Percentiles rank a stretch among this genome's conserved stretches.
Conservation (phyloP, 805 yeast genomes). For the Kodamaea kakaduensis region DNA sequence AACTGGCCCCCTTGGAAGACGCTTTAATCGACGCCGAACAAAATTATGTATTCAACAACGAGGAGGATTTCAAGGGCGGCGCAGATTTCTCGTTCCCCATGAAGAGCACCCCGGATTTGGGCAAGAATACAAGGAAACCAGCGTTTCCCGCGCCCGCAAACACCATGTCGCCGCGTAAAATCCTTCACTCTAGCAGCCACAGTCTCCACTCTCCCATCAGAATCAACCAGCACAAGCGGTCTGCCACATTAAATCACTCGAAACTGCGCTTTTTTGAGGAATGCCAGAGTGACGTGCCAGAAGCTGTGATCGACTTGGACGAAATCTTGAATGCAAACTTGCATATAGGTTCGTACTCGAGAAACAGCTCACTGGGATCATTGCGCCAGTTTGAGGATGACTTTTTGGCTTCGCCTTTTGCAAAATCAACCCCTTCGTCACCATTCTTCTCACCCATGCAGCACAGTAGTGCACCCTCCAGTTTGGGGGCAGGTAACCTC, state of each 20-base stretch:
- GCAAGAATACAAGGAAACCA: constrained; percentile 8
- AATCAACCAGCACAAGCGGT: constrained; percentile 20
- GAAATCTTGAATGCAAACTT: constrained; percentile 32
- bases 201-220: constrained; percentile 34
- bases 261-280: constrained; percentile 29
- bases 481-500: constrained; percentile 11
- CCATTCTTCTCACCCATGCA: constrained; percentile 7
- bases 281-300: constrained; percentile 30
- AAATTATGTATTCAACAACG: constrained; percentile 31
- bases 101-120: constrained; percentile 16
- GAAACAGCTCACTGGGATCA: constrained; percentile 8
- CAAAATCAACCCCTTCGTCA: constrained; percentile 20
- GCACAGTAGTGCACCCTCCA: constrained; percentile 9
- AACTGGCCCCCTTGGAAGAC: constrained; percentile 13
- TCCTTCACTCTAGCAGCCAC: constrained; percentile 11
- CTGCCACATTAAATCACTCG: constrained; percentile 15
- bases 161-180: constrained; percentile 8
- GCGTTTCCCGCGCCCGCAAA: constrained; percentile 2
- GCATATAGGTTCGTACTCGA: constrained; percentile 20
- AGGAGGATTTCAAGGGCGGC: constrained; percentile 28
- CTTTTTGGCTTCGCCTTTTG: constrained; percentile 29
- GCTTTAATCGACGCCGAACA: constrained; percentile 10
- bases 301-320: constrained; percentile 39
- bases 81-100: constrained; percentile 30
- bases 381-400: constrained; percentile 20